Conservation (phyloP, 805 yeast genomes). For the Ogataea saltuana region DNA sequence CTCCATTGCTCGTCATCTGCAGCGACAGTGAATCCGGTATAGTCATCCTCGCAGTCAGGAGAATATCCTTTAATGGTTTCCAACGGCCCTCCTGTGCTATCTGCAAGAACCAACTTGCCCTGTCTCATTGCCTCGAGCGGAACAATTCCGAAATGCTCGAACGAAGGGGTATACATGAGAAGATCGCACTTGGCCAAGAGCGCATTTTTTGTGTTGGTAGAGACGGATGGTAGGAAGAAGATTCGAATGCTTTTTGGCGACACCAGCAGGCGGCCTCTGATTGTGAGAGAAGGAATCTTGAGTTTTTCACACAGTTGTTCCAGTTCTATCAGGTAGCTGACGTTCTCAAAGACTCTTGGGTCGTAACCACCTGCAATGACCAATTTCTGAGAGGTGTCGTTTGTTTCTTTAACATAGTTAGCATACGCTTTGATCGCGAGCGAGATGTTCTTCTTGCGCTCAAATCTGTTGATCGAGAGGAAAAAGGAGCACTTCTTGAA, state of each 20-base stretch:
- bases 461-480: conserved; percentile 85
- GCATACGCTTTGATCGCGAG: conserved; percentile 75
- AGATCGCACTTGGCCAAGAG: conserved; percentile 58
- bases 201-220: conserved; percentile 61
- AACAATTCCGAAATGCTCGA: conserved; percentile 96
- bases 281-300: conserved; percentile 46
- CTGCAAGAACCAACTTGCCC: conserved; percentile 82
- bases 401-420: conserved; percentile 38
- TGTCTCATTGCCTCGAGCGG: conserved; percentile 93
- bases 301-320: conserved; percentile 47
- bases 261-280: conserved; percentile 19
- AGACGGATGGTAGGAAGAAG: conserved; percentile 75
- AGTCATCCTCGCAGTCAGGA: conserved; percentile 17
- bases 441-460: conserved; percentile 77
- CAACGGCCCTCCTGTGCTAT: conserved; percentile 88
- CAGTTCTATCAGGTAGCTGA: conserved; percentile 64
- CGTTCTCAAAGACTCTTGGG: conserved; percentile 70
- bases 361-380: conserved; percentile 94
- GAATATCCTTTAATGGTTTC: conserved; percentile 61
- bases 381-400: conserved; percentile 44
- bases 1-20: conserved; percentile 57
- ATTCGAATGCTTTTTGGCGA: conserved; percentile 30
- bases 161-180: conserved; percentile 83
- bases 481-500: conserved; percentile 45
- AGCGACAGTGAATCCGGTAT: conserved; percentile 63